Percentiles rank a stretch among this genome's conserved stretches.
These are phyloP conservation scores for Avicennia marina DNA, from an alignment of 257 asterid genomes.

Conservation along the genomic window DNA sequence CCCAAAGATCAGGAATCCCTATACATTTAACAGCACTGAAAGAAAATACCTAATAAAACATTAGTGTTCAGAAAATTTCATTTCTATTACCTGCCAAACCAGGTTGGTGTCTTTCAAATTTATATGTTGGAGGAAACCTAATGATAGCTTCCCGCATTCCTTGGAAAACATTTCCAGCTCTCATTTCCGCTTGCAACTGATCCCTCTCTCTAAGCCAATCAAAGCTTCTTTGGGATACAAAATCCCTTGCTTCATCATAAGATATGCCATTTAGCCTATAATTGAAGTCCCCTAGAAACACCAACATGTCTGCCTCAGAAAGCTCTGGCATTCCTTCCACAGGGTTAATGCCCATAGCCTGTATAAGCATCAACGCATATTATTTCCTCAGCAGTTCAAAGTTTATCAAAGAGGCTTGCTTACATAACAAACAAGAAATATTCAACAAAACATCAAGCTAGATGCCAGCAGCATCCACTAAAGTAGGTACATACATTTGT, in stretches of 20 bases:
- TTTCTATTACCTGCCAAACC: slow-evolving; percentile 81
- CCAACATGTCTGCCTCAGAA: slow-evolving; percentile 94
- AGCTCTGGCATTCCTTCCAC: slow-evolving; percentile 78
- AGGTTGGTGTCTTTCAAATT: slow-evolving; percentile 83
- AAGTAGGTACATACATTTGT: slow-evolving; percentile 57
- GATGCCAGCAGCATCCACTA: slow-evolving; percentile 19
- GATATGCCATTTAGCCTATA: slow-evolving; percentile 90
- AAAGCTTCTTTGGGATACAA: slow-evolving; percentile 90
- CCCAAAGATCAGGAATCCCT: background rate
- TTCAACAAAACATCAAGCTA: slow-evolving; percentile 14
- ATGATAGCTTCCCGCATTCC: slow-evolving; percentile 98
- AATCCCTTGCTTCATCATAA: slow-evolving; percentile 95
- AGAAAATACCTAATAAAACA: too few relatives aligned
- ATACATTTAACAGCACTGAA: too few relatives aligned
- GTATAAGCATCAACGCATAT: slow-evolving; percentile 14
- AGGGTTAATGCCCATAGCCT: slow-evolving; percentile 49
- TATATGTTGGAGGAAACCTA: slow-evolving; percentile 92
- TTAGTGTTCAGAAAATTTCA: slow-evolving; percentile 6
- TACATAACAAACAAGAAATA: background rate
- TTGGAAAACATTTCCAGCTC: slow-evolving; percentile 90
- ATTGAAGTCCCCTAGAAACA: slow-evolving; percentile 93
- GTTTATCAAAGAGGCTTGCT: slow-evolving; percentile 7
- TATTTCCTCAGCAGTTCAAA: slow-evolving; percentile 14
- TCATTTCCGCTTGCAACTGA: slow-evolving; percentile 87
- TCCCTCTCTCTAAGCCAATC: slow-evolving; percentile 97